Evolutionary conservation across 2,329 filamentous ascomycete genomes (phyloP).

Genomic region (Fusarium torreyae): DNA sequence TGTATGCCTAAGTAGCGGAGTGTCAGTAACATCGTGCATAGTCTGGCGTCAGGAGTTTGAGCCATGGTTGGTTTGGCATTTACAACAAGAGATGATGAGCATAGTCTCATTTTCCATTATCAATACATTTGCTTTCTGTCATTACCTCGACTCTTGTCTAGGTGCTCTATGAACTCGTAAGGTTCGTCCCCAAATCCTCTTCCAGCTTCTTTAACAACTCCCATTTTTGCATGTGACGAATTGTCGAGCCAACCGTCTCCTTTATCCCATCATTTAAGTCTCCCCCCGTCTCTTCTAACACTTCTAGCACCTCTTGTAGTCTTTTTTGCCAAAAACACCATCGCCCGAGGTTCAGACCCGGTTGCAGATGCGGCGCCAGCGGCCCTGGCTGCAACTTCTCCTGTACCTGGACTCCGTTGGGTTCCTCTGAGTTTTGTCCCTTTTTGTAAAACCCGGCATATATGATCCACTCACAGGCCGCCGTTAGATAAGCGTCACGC

Average conservation of each 20-base stretch:
- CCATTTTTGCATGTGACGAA: constrained; percentile 40
- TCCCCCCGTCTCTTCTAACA: constrained; percentile 40
- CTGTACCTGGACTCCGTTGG: constrained; percentile 42
- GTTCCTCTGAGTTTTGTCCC: constrained; percentile 18
- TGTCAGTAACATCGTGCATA: constrained; percentile 33
- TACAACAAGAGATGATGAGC: constrained; percentile 19
- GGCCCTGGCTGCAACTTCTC: constrained; percentile 41
- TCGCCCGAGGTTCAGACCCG: constrained; percentile 48
- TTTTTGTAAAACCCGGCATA: constrained; percentile 51
- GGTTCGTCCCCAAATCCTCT: too few species aligned
- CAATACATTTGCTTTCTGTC: background rate
- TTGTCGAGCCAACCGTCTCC: constrained; percentile 37
- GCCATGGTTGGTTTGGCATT: constrained; percentile 31
- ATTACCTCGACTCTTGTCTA: background rate
- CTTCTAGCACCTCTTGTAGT: constrained; percentile 43
- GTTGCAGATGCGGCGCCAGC: constrained; percentile 31
- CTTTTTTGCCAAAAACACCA: constrained; percentile 54
- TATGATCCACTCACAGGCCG: constrained; percentile 51
- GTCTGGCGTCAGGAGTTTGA: constrained; percentile 52
- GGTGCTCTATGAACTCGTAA: background rate
- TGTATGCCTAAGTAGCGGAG: constrained; percentile 54
- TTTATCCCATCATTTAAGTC: constrained; percentile 41
- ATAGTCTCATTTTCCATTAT: background rate
- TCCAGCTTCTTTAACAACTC: too few species aligned
- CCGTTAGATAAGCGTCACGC: constrained; percentile 42